phyloP scores from a whole-genome alignment of 306 rosid genomes.

The apple (Malus domestica) region ASM211411v1 NC_041799.1:27780501-27781000 shows the following conservation, averaged over 20 bases:
- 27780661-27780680: not conserved
- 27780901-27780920: not conserved
- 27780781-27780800: too few species aligned
- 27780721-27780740: not conserved
- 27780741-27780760: not conserved
- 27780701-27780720: not conserved
- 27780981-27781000: not conserved
- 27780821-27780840: too few species aligned
- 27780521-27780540: conserved; percentile 12
- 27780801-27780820: too few species aligned
- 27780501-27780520: conserved; percentile 17
- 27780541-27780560: conserved; percentile 7
- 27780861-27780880: too few species aligned
- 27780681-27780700: not conserved
- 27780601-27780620: conserved; percentile 4
- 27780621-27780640: not conserved
- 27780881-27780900: too few species aligned
- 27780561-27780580: conserved; percentile 31
- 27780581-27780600: conserved; percentile 28
- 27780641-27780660: not conserved
- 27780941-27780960: too few species aligned
- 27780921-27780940: not conserved
- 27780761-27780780: too few species aligned
- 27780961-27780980: not conserved
- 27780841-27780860: too few species aligned